These are phyloP conservation scores for Gossypium herbaceum DNA, from an alignment of 345 rosid species.

Conservation along the genomic window DNA sequence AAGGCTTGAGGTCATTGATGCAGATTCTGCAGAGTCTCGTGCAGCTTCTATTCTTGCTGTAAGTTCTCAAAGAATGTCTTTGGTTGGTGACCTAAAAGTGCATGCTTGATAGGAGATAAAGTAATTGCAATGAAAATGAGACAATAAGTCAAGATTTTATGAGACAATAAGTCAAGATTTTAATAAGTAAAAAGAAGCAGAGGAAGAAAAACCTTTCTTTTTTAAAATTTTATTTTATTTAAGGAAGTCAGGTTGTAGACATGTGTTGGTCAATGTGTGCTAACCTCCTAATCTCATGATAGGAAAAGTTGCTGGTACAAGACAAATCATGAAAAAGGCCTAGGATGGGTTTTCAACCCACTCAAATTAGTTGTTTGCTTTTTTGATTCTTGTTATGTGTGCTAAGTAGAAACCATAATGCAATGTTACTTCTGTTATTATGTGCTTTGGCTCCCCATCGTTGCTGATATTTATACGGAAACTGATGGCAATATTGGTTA, in stretches of 20 bases:
- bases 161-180: neutral
- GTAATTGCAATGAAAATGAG: constrained; percentile 3
- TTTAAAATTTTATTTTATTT: neutral
- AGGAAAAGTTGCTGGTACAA: neutral
- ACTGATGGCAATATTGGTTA: neutral
- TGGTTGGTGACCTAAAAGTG: constrained; percentile 4
- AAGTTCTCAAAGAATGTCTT: constrained; percentile 25
- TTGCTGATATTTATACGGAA: neutral
- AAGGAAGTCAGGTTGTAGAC: neutral
- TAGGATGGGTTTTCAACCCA: neutral
- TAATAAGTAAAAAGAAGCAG: neutral
- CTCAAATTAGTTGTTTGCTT: neutral
- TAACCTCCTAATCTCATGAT: neutral
- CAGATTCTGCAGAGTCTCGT: constrained; percentile 89
- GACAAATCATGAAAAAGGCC: neutral
- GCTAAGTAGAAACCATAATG: neutral
- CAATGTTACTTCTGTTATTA: neutral
- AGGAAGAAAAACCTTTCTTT: neutral
- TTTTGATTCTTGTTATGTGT: neutral
- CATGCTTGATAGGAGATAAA: constrained; percentile 6
- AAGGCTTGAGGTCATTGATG: constrained; percentile 90
- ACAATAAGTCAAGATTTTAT: neutral
- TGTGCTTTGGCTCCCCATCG: neutral
- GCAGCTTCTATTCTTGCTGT: constrained; percentile 98
- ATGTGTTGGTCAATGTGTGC: neutral